Evolutionary conservation across 371 early-diverging fungal species (phyloP), one percentile per base, ranked within the genome.

Genomic region (Zancudomyces culisetae): DNA sequence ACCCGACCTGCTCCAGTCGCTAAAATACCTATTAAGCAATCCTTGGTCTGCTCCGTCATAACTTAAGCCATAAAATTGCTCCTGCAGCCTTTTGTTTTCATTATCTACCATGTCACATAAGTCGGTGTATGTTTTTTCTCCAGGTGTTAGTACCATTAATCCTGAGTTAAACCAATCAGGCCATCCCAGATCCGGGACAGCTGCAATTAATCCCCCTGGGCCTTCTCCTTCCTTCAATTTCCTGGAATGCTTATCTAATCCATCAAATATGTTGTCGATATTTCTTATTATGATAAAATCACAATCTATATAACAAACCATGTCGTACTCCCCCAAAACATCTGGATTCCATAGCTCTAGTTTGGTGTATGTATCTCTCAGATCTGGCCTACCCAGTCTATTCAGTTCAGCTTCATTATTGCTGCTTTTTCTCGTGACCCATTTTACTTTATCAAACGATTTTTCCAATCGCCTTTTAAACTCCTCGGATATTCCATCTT

Each of bases 151-250:
- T 21, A 90, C 81, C 75, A 96, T 86, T 1, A 96, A 88, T 1
- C 94, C 96, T 20, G 92, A 90, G 61, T 95, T 95, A 71, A 95
- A 95, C 56, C 87, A 86, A 60, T 92, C 90, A 0, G 90, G 89
- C 79, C 87, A 79, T n/a, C 91, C 78, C 45, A 81, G 73, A 55
- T 88, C 90, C 0, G 90, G 84, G 0, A 84, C 76, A 4, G 90
- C 90, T 1, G 87, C 74, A 60, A 88, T 77, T 3, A 71, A 72
- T 0, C 78, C 87, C 57, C 3, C 28, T 27, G 29, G 22, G 6
- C n/a, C 42, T 19, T 54, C 22, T 4, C 19, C 6, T 8, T 24
- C 52, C 10, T 57, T 27, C 2, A 15, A 4, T 21, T 42, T 47
- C 15, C 35, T 43, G 56, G 55, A 55, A 59, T 60, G 64, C 20